Percentiles rank a stretch among this genome's conserved stretches.
These are phyloP conservation scores for Smittium culicis DNA, from an alignment of 371 early-diverging fungal species.

Conservation along the genomic window DNA sequence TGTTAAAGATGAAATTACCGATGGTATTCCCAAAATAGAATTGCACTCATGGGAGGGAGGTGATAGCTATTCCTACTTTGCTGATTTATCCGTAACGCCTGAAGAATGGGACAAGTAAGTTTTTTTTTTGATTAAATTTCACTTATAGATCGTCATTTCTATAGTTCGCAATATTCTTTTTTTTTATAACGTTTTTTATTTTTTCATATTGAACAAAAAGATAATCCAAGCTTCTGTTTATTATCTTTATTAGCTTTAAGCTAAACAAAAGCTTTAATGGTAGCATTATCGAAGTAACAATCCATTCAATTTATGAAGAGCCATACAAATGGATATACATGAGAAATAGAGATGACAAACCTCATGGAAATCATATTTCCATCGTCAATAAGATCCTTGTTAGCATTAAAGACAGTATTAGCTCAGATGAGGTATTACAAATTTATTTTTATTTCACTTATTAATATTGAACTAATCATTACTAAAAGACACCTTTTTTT, in stretches of 20 bases:
- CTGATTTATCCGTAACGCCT: slow-evolving; percentile 42
- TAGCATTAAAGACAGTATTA: slow-evolving; percentile 65
- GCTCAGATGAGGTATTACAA: slow-evolving; percentile 41
- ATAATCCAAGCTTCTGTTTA: not conserved
- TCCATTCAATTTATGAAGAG: slow-evolving; percentile 37
- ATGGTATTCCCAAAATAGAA: slow-evolving; percentile 35
- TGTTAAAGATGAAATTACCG: slow-evolving; percentile 27
- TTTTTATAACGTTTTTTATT: not conserved
- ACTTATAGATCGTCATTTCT: not conserved
- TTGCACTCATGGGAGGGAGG: slow-evolving; percentile 48
- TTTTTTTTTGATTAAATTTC: not conserved
- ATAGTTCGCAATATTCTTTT: not conserved
- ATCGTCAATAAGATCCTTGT: slow-evolving; percentile 52
- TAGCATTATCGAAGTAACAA: slow-evolving; percentile 53
- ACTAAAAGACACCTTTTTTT: not conserved
- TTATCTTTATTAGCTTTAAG: not conserved
- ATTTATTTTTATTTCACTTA: not conserved
- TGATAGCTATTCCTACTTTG: slow-evolving; percentile 37
- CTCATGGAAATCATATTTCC: slow-evolving; percentile 56
- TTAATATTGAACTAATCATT: not conserved
- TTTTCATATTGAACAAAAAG: not conserved
- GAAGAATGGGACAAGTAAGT: slow-evolving; percentile 39
- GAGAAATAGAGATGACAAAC: slow-evolving; percentile 77
- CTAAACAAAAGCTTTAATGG: slow-evolving; percentile 32
- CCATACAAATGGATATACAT: slow-evolving; percentile 60